These are phyloP conservation scores for Monosporascus sp. DNA, from an alignment of 2,329 filamentous ascomycete species.

Conservation along the genomic window DNA sequence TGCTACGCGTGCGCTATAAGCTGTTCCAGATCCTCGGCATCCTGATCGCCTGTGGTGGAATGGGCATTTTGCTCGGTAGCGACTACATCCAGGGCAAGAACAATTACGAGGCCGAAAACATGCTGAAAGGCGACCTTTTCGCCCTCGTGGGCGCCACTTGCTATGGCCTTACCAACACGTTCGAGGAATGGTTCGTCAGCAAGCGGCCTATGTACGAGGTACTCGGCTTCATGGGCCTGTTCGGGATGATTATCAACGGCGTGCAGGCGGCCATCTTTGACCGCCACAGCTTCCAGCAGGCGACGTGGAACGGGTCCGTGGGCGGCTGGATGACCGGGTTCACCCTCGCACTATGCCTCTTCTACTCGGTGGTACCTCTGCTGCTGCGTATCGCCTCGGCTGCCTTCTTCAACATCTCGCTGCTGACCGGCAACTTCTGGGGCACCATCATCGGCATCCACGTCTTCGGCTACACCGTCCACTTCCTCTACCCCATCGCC, in stretches of 20 bases:
- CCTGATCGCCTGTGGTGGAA: slow-evolving; percentile 83
- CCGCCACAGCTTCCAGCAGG: slow-evolving; percentile 61
- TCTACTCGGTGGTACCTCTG: slow-evolving; percentile 83
- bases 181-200: slow-evolving; percentile 90
- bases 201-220: slow-evolving; percentile 89
- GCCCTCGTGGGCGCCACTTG: slow-evolving; percentile 82
- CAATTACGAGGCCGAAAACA: slow-evolving; percentile 61
- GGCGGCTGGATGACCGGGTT: slow-evolving; percentile 86
- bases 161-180: slow-evolving; percentile 87
- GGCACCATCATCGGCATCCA: slow-evolving; percentile 86
- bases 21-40: slow-evolving; percentile 81
- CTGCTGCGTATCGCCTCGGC: slow-evolving; percentile 86
- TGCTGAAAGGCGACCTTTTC: slow-evolving; percentile 89
- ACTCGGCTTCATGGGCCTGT: slow-evolving; percentile 82
- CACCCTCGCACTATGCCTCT: slow-evolving; percentile 74
- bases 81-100: slow-evolving; percentile 79
- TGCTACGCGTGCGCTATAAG: slow-evolving; percentile 87
- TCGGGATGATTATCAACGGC: slow-evolving; percentile 86
- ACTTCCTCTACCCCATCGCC: slow-evolving; percentile 92
- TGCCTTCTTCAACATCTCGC: slow-evolving; percentile 93
- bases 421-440: slow-evolving; percentile 96
- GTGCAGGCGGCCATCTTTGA: slow-evolving; percentile 90
- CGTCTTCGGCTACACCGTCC: slow-evolving; percentile 74
- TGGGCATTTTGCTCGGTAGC: slow-evolving; percentile 77
- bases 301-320: slow-evolving; percentile 62